Percentiles rank a stretch among this genome's conserved stretches.
Evolutionary conservation across 495 filamentous ascomycete genomes (phyloP).

Genomic region (Chaetomium tenue): DNA sequence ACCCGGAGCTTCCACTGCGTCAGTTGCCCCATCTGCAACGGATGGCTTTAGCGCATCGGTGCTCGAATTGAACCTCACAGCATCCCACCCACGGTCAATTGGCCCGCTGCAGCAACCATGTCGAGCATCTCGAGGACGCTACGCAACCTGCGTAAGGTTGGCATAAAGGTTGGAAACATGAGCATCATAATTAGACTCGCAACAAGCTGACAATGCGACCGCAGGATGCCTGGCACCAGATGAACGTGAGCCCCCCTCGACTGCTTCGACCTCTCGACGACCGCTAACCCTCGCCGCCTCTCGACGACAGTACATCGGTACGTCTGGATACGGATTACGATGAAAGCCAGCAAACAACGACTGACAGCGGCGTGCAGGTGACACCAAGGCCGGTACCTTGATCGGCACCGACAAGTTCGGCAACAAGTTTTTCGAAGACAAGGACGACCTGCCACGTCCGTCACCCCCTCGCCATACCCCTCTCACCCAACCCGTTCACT

Average conservation of each 20-base stretch:
- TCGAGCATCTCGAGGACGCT: conserved; percentile 86
- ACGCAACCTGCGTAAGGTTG: conserved; percentile 80
- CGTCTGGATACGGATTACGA: not conserved
- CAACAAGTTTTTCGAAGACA: conserved; percentile 97
- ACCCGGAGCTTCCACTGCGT: conserved; percentile 23
- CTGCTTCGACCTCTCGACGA: not conserved
- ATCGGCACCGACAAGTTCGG: conserved; percentile 86
- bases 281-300: conserved; percentile 29
- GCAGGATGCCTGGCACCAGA: conserved; percentile 85
- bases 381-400: conserved; percentile 91
- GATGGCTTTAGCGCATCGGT: not conserved
- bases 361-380: conserved; percentile 61
- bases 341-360: not conserved
- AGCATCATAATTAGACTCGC: not conserved
- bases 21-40: conserved; percentile 19
- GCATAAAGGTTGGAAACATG: conserved; percentile 63
- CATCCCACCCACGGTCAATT: conserved; percentile 30
- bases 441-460: conserved; percentile 90
- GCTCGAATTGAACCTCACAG: conserved; percentile 22
- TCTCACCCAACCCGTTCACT: not conserved
- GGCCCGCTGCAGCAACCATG: conserved; percentile 60
- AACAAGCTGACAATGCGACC: conserved; percentile 28
- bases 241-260: conserved; percentile 66
- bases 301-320: conserved; percentile 64
- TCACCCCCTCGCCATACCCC: conserved; percentile 7